A percentile compares a stretch with the other conserved stretches of the same genome.
Conservation (phyloP, 805 yeast species). For the Ogataea ramenticola region DNA sequence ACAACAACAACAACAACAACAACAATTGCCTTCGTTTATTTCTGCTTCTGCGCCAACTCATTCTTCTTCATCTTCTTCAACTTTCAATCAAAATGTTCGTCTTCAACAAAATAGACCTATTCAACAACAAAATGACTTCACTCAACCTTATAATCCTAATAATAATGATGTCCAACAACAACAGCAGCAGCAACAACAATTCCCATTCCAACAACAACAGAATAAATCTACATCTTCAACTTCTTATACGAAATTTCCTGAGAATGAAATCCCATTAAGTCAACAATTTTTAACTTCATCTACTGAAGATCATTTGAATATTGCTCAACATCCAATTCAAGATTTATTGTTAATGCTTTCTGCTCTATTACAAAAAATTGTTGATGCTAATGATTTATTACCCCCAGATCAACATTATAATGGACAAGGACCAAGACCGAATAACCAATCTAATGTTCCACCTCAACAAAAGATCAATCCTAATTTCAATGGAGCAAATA, state of each 20-base stretch:
- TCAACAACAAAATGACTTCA: slow-evolving; percentile 4
- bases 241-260: slow-evolving; percentile 1
- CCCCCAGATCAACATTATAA: slow-evolving; percentile 61
- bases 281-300: neutral
- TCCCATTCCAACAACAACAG: slow-evolving; percentile 6
- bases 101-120: slow-evolving; percentile 3
- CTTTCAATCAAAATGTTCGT: slow-evolving; percentile 6
- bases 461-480: slow-evolving; percentile 6
- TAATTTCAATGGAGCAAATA: slow-evolving; percentile 6
- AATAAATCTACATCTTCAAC: slow-evolving; percentile 1
- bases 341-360: slow-evolving; percentile 81
- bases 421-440: neutral
- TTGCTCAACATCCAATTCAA: slow-evolving; percentile 75
- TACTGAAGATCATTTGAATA: slow-evolving; percentile 48
- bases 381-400: slow-evolving; percentile 81
- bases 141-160: too few relatives aligned
- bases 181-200: slow-evolving; percentile 11
- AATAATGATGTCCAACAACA: too few relatives aligned
- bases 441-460: neutral
- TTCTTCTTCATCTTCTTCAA: slow-evolving; percentile 8
- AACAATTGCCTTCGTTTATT: slow-evolving; percentile 13
- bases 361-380: slow-evolving; percentile 75
- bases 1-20: neutral
- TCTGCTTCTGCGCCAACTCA: slow-evolving; percentile 24
- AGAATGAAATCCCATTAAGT: slow-evolving; percentile 1